Conservation (phyloP, 192 early-diverging fungal species). For the Backusella circina region DNA sequence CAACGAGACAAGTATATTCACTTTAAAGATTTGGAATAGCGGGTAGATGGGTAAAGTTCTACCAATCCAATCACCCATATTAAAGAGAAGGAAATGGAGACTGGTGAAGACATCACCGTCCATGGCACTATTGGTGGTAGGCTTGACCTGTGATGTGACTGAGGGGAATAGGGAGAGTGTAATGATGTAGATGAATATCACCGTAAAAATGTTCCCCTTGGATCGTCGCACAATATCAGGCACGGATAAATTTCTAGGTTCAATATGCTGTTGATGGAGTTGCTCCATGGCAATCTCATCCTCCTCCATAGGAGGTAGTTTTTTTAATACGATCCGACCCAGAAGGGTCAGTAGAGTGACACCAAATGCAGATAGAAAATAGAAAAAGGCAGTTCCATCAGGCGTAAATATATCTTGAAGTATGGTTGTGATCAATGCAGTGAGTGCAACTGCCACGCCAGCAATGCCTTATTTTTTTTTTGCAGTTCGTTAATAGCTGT, state of each 20-base stretch:
- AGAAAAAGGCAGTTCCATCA: constrained; percentile 40
- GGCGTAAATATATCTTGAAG: constrained; percentile 10
- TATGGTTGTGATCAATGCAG: constrained; percentile 37
- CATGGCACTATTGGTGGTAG: constrained; percentile 38
- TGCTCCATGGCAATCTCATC: not conserved
- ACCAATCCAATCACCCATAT: constrained; percentile 72
- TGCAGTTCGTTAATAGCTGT: no score
- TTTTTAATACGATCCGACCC: constrained; percentile 34
- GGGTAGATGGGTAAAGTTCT: constrained; percentile 45
- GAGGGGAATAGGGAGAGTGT: constrained; percentile 75
- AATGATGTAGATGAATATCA: constrained; percentile 56
- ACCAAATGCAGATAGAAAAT: constrained; percentile 43
- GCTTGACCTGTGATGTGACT: constrained; percentile 63
- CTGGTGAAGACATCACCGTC: constrained; percentile 57
- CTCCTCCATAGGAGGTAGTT: constrained; percentile 20
- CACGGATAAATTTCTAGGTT: not conserved
- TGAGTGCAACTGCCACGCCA: constrained; percentile 60
- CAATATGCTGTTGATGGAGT: not conserved
- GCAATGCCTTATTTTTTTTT: constrained; percentile 40
- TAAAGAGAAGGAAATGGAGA: constrained; percentile 69
- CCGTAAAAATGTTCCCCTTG: constrained; percentile 39
- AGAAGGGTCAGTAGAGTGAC: constrained; percentile 38
- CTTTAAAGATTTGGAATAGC: constrained; percentile 44
- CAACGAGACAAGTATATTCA: constrained; percentile 34
- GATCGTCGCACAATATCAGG: constrained; percentile 14